Conservation (phyloP, 208 protist genomes). For the Leishmania tropica region DNA sequence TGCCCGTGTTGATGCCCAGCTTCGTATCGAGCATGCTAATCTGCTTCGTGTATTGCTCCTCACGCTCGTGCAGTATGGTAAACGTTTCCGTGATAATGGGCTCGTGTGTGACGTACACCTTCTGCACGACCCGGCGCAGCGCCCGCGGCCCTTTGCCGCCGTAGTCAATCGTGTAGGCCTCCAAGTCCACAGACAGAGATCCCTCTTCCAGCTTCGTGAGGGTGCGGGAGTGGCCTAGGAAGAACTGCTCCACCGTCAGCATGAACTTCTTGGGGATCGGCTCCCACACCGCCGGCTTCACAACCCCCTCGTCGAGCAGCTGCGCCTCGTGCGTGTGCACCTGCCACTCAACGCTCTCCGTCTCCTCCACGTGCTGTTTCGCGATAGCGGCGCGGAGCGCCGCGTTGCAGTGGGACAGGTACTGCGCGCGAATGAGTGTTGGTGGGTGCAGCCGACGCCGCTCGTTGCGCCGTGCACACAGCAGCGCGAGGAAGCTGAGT, state of each 20-base stretch:
- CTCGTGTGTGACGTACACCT: slow-evolving; percentile 61
- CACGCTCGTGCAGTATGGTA: slow-evolving; percentile 28
- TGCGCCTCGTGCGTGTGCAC: slow-evolving; percentile 67
- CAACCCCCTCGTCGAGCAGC: slow-evolving; percentile 78
- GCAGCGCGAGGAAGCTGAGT: slow-evolving; percentile 48
- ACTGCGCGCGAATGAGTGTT: slow-evolving; percentile 78
- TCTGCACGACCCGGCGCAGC: slow-evolving; percentile 65
- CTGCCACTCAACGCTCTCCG: slow-evolving; percentile 77
- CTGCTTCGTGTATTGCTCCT: slow-evolving; percentile 34
- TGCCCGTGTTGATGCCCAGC: slow-evolving; percentile 32
- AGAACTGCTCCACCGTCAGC: slow-evolving; percentile 65
- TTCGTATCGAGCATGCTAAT: slow-evolving; percentile 40
- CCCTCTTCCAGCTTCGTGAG: slow-evolving; percentile 56
- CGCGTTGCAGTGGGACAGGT: slow-evolving; percentile 74
- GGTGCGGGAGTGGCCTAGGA: slow-evolving; percentile 60
- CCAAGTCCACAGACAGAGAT: slow-evolving; percentile 50
- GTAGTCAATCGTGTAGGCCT: slow-evolving; percentile 70
- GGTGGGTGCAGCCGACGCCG: slow-evolving; percentile 70
- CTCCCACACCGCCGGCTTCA: slow-evolving; percentile 83
- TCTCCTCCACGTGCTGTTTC: slow-evolving; percentile 69
- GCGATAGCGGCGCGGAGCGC: slow-evolving; percentile 61
- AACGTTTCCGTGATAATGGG: slow-evolving; percentile 21
- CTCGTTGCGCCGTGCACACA: slow-evolving; percentile 56
- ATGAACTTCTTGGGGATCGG: slow-evolving; percentile 67
- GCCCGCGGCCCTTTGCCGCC: slow-evolving; percentile 74